A percentile compares a stretch with the other conserved stretches of the same genome.
Evolutionary conservation across 1,284 basidiomycete genomes (phyloP).

Genomic region (Trichosporon sp.): DNA sequence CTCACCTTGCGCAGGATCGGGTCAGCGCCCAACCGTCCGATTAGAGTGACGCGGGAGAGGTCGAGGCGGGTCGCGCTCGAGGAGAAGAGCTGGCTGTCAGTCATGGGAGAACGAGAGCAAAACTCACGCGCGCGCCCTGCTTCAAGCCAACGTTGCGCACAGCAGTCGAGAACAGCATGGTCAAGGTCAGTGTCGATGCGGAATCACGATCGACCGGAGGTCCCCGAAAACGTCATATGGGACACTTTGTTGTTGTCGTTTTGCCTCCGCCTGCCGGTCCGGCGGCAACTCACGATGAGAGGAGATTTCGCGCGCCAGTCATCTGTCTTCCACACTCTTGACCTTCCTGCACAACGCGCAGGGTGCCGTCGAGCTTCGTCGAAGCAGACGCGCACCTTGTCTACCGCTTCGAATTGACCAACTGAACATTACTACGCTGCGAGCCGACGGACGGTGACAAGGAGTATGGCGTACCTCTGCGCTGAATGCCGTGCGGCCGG

Average conservation of each 20-base stretch:
- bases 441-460: background rate
- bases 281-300: background rate
- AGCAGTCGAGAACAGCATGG: conserved; percentile 24
- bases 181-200: background rate
- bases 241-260: conserved; percentile 10
- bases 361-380: conserved; percentile 25
- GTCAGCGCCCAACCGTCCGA: conserved; percentile 51
- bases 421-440: background rate
- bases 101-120: background rate
- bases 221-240: conserved; percentile 10
- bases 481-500: conserved; percentile 21
- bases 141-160: conserved; percentile 3
- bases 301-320: background rate
- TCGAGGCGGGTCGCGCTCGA: conserved; percentile 29
- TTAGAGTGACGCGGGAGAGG: conserved; percentile 45
- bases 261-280: background rate
- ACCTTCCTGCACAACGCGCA: conserved; percentile 7
- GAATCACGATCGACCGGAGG: background rate
- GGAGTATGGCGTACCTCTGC: conserved; percentile 20
- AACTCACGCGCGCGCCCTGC: conserved; percentile 25
- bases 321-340: background rate
- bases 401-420: background rate
- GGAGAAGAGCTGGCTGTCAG: background rate
- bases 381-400: conserved; percentile 25
- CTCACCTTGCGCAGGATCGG: conserved; percentile 41